Evolutionary conservation across 2,329 filamentous ascomycete species (phyloP), one percentile per base, ranked within the genome.

Genomic region (Colletotrichum sp.): DNA sequence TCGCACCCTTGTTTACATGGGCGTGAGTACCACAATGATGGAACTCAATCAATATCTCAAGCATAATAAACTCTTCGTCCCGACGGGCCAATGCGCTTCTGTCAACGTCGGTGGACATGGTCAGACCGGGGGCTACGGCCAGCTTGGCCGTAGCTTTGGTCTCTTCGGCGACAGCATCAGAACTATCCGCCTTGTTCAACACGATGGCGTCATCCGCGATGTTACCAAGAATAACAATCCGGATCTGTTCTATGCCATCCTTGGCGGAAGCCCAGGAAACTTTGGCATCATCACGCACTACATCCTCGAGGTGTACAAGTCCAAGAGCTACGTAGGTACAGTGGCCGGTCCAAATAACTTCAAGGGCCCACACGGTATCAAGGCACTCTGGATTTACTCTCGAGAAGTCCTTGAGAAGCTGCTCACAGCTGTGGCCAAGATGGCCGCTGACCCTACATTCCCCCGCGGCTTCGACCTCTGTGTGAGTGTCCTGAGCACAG

Each of bases 241-340:
- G 0, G 91, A 93, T 52, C 84, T 93, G 1, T 93, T 91, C 82
- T 93, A 89, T 85, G 91, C 90, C 3, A 84, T 92, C 5, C 85
- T 88, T 9, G 90, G 91, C 5, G 90, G 91, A 4, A 91, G 91
- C 4, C 89, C 88, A 0, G 90, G 90, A 2, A 92, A 89, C 39
- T 90, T 91, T 66, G 91, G 89, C 2, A 85, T 93, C 5, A 86
- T 92, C 5, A 86, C 87, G 1, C 91, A 90, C 8, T 86, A 90
- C 81, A 92, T 89, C 0, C 81, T 88, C 32, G 84, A 88, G 75
- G 85, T 86, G 24, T 85, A 87, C 26, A 72, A 77, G 2, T 78
- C 77, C 70, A 71, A 65, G 5, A 74, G 67, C 4, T 74, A 74
- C 26, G 2, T 74, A 8, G 72, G 67, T 5, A 71, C 72, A 4